Conservation (phyloP, 2,329 filamentous ascomycete species). For the Aureobasidium lini region DNA sequence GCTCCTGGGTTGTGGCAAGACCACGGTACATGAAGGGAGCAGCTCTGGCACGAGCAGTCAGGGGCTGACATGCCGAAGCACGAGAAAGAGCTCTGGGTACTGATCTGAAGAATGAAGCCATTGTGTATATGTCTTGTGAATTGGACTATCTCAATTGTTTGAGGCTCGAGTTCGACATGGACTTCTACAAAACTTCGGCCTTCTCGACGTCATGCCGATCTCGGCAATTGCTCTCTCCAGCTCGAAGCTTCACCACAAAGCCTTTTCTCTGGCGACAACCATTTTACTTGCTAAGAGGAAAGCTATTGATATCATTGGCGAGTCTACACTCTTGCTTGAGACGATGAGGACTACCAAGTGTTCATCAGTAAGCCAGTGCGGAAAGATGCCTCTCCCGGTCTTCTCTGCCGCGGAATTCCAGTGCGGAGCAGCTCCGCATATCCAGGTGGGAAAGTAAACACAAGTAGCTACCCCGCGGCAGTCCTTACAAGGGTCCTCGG, state of each 20-base stretch:
- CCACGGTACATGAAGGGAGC: constrained; percentile 30
- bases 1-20: constrained; percentile 29
- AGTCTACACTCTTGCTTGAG: no score
- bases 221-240: constrained; percentile 5
- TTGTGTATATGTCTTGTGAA: constrained; percentile 16
- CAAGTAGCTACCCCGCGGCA: constrained; percentile 10
- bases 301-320: no score
- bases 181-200: background rate
- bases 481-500: background rate
- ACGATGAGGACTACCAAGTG: no score
- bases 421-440: background rate
- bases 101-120: constrained; percentile 31
- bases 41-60: constrained; percentile 23
- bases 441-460: constrained; percentile 7
- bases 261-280: background rate
- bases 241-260: background rate
- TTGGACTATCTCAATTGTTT: background rate
- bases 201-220: constrained; percentile 7
- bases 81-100: constrained; percentile 29
- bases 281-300: no score
- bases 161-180: background rate
- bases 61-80: constrained; percentile 21
- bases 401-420: background rate
- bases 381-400: background rate
- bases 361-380: background rate